Evolutionary conservation across 2,329 filamentous ascomycete species (phyloP), one percentile per base, ranked within the genome.

Genomic region (Fusarium staphyleae): DNA sequence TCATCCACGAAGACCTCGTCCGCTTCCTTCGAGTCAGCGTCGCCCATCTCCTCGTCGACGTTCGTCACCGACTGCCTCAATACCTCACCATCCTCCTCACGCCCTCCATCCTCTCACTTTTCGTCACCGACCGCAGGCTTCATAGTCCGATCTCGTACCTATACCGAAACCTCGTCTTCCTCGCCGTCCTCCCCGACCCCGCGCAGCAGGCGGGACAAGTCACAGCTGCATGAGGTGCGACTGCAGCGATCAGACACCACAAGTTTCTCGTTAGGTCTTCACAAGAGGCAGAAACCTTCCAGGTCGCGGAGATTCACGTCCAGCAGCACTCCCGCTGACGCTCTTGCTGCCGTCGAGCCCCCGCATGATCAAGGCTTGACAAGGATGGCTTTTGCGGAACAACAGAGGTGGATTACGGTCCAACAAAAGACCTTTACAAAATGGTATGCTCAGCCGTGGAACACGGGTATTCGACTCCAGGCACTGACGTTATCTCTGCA

Each of bases 391-490:
- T 85, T 79, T 72, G 76, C 81, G 62, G 83, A 86, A 72, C 83
- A 87, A 75, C 83, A 87, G 73, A 79, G 81, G 73, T 88, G 86
- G 86, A 82, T 88, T 67, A 86, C 81, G 71, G 92, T 96, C 76
- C 93, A 98, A 80, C 89, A 98, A 76, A 99, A 98, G 84, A 99
- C 95, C 22, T 99, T 99, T 76, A 96, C 93, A 54, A 99, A 98
- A 90, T 99, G 95, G 76, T 77, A 69, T 36, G 66, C 1, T n/a
- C 14, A 19, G 19, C 5, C 5, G 43, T 10, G 14, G 33, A 4
- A 3, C 28, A 10, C 39, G 13, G 15, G 11, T 15, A 22, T 14
- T 30, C 12, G 33, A 32, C 41, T 15, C 33, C 10, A 24, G 16
- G 15, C 37, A 33, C 36, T 63, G 14, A 52, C 46, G 5, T 19